These are phyloP conservation scores for Claviceps purpurea DNA, from an alignment of 2,329 filamentous ascomycete species.

Conservation along the genomic window DNA sequence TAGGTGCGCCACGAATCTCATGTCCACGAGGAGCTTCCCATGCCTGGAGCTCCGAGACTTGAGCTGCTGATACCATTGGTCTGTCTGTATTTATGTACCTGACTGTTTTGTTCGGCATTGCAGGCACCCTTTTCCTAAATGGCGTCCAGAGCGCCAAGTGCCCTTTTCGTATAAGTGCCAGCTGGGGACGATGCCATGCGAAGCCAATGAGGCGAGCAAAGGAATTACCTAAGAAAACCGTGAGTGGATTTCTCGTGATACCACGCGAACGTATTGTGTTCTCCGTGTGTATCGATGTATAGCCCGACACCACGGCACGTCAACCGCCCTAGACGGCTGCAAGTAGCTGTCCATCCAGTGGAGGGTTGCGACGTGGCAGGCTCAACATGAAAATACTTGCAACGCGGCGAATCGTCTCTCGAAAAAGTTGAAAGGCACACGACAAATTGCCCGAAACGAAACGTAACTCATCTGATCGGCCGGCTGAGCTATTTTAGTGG, in stretches of 20 bases:
- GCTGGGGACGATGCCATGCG: background rate
- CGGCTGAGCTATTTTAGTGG: background rate
- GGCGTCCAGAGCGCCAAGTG: background rate
- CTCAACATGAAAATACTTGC: background rate
- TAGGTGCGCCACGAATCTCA: background rate
- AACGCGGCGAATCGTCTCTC: background rate
- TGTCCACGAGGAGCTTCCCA: background rate
- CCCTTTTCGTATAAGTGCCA: background rate
- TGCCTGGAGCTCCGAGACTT: background rate
- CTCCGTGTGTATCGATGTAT: background rate
- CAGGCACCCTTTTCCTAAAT: background rate
- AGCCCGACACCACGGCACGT: background rate
- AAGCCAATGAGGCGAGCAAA: background rate
- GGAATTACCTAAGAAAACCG: background rate
- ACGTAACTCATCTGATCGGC: background rate
- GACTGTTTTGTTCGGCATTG: background rate
- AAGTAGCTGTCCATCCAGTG: background rate
- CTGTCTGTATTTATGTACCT: background rate
- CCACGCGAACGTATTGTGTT: background rate
- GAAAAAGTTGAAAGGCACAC: background rate
- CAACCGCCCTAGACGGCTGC: background rate
- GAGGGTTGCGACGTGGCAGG: background rate
- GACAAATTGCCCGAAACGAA: conserved; percentile 2
- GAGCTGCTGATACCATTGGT: background rate
- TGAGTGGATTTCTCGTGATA: background rate